Evolutionary conservation across 2,329 filamentous ascomycete genomes (phyloP).

Genomic region (Fonsecaea erecta): DNA sequence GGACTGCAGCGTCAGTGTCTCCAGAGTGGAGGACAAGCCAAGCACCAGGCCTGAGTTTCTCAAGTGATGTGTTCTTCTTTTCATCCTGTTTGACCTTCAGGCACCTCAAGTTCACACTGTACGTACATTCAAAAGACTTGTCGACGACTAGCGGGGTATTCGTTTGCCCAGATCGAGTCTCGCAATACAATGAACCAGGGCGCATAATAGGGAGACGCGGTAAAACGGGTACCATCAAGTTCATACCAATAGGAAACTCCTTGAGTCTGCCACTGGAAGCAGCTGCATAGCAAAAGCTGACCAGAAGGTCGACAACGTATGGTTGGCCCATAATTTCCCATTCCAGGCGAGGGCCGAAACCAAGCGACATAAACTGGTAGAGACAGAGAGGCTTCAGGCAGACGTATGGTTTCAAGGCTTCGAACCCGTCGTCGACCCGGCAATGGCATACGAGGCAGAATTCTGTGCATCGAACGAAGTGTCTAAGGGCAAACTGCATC

Average conservation of each 20-base stretch:
- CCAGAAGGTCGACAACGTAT: conserved; percentile 79
- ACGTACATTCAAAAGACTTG: conserved; percentile 11
- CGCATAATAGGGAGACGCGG: conserved; percentile 21
- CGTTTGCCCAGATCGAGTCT: not conserved
- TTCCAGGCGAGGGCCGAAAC: conserved; percentile 82
- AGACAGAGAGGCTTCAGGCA: conserved; percentile 77
- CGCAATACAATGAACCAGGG: not conserved
- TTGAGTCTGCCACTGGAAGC: conserved; percentile 50
- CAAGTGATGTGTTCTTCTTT: not conserved
- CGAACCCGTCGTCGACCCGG: conserved; percentile 65
- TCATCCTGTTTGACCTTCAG: conserved; percentile 2
- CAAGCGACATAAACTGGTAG: conserved; percentile 86
- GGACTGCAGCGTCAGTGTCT: not conserved
- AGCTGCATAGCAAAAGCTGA: conserved; percentile 77
- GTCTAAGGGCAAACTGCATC: conserved; percentile 77
- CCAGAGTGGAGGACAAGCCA: conserved; percentile 28
- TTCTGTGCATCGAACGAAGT: conserved; percentile 79
- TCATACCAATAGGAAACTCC: conserved; percentile 63
- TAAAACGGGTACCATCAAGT: conserved; percentile 55
- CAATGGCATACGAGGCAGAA: conserved; percentile 87
- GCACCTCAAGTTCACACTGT: not conserved
- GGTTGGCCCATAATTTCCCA: conserved; percentile 80
- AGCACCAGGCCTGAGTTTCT: conserved; percentile 25
- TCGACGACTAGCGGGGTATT: not conserved
- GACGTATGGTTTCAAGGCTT: conserved; percentile 65